Evolutionary conservation across 352 stramenopile genomes (phyloP), one percentile per base, ranked within the genome.

Genomic region (Phytopythium delawarense): DNA sequence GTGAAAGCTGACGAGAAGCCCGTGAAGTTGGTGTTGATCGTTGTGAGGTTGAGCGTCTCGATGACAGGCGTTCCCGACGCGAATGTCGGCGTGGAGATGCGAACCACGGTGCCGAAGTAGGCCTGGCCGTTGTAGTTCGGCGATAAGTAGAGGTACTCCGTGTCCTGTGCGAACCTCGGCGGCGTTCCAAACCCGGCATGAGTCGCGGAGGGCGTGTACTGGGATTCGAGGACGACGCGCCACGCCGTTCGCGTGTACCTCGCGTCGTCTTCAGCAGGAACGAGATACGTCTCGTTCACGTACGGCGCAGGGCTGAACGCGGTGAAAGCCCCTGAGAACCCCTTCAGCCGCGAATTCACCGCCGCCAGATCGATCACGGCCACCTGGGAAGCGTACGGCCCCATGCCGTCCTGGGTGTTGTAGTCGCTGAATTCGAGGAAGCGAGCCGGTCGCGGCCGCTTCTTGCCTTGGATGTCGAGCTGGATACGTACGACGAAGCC

Each of bases 401-500:
- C 84, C 40, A 91, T 81, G 9, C 84, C 84, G 9, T 88, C 69
- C 0, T 53, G 61, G 1, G 82, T 83, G 12, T 89, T 77, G 58
- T 92, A 89, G 63, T 91, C 79, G 42, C 82, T 94, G 62, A 94
- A 90, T 50, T 94, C 84, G 44, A 82, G 79, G 37, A 90, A 91
- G 18, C 78, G 78, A 40, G 84, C 82, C 9, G 82, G 82, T 1
- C 84, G 79, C 37, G 84, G 82, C 0, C 82, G 78, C 50, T 94
- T 94, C 52, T 89, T 90, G 30, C 82, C 82, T 32, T 84, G 81
- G 25, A 89, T 74, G 42, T 92, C 84, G 1, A 94, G 64, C 60
- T 92, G 73, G 20, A 94, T 75, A 7, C 79, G 79, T 8, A 71
- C 71, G 15, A 94, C 79, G 30, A 65, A 58, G 25, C 84, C 84